These are phyloP conservation scores for Metschnikowia noctiluminum DNA, from an alignment of 805 yeast species.

Conservation along the genomic window DNA sequence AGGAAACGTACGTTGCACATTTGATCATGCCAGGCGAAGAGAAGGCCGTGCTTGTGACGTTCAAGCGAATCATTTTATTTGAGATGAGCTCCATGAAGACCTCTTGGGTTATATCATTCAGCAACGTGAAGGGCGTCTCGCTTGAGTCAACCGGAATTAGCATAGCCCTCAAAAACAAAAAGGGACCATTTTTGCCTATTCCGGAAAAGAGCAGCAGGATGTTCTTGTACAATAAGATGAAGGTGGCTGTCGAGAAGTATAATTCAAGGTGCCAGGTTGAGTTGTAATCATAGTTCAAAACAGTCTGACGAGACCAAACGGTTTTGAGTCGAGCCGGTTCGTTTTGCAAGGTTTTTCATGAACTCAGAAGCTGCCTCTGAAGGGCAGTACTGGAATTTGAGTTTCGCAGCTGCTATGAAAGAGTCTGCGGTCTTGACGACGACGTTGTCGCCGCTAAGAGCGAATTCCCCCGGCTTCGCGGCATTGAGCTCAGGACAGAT, in stretches of 20 bases:
- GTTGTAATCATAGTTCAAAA: background rate
- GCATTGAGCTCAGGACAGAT: background rate
- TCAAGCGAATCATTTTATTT: slow-evolving; percentile 64
- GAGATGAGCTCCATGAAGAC: slow-evolving; percentile 56
- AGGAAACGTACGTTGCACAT: slow-evolving; percentile 82
- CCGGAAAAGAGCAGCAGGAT: slow-evolving; percentile 61
- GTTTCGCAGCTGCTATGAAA: slow-evolving; percentile 26
- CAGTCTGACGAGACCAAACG: background rate
- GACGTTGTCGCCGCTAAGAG: slow-evolving; percentile 21
- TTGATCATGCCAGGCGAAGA: slow-evolving; percentile 79
- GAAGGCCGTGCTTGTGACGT: slow-evolving; percentile 71
- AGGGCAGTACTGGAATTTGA: slow-evolving; percentile 56
- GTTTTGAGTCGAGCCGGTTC: slow-evolving; percentile 38
- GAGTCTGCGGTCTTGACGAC: slow-evolving; percentile 46
- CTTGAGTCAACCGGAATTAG: slow-evolving; percentile 78
- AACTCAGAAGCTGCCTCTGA: slow-evolving; percentile 47
- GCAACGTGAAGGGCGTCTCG: slow-evolving; percentile 63
- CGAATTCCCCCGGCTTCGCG: slow-evolving; percentile 23
- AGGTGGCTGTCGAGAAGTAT: slow-evolving; percentile 75
- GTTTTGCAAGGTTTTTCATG: slow-evolving; percentile 39
- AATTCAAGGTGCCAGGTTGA: slow-evolving; percentile 65
- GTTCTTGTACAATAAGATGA: slow-evolving; percentile 68
- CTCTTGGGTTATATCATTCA: slow-evolving; percentile 71
- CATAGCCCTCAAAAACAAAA: slow-evolving; percentile 48
- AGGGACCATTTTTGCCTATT: slow-evolving; percentile 69